phyloP scores from a whole-genome alignment of 1,284 basidiomycete genomes.

The Pascua guehoae region DNA sequence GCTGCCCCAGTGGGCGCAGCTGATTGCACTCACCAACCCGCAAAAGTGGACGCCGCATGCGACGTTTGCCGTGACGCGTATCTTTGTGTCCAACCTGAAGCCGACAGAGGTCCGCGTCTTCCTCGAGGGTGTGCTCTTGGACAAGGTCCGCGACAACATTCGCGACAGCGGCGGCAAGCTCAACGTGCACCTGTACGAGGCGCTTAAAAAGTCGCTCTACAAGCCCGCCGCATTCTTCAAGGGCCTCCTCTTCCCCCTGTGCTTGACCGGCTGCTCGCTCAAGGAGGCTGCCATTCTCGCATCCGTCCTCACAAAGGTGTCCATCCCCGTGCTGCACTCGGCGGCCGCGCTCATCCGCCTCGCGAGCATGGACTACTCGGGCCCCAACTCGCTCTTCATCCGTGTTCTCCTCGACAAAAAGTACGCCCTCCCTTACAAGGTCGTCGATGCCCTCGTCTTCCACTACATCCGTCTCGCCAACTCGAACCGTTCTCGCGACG shows the following conservation, averaged over 20 bases:
- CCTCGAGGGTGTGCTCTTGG: conserved; percentile 85
- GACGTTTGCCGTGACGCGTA: conserved; percentile 86
- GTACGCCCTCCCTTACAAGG: conserved; percentile 96
- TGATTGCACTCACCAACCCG: conserved; percentile 88
- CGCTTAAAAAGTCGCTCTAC: conserved; percentile 84
- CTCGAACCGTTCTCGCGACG: conserved; percentile 68
- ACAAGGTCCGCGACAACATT: conserved; percentile 89
- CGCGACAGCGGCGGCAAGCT: conserved; percentile 70
- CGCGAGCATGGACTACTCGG: conserved; percentile 94
- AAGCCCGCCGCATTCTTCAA: conserved; percentile 99
- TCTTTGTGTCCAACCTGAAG: conserved; percentile 96
- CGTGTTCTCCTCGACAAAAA: conserved; percentile 97
- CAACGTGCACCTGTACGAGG: conserved; percentile 90
- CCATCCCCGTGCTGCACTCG: conserved; percentile 91
- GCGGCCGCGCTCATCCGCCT: conserved; percentile 91
- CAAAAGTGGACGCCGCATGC: conserved; percentile 95
- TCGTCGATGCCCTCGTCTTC: conserved; percentile 94
- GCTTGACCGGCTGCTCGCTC: conserved; percentile 83
- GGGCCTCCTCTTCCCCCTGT: conserved; percentile 91
- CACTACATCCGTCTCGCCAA: conserved; percentile 95
- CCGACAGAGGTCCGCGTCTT: conserved; percentile 92
- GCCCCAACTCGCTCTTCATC: conserved; percentile 95
- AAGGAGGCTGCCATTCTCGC: conserved; percentile 95
- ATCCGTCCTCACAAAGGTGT: conserved; percentile 85
- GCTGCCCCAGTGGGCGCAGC: conserved; percentile 90